phyloP scores from a whole-genome alignment of 73 alveolate species.

The Breviolum minutum region DNA sequence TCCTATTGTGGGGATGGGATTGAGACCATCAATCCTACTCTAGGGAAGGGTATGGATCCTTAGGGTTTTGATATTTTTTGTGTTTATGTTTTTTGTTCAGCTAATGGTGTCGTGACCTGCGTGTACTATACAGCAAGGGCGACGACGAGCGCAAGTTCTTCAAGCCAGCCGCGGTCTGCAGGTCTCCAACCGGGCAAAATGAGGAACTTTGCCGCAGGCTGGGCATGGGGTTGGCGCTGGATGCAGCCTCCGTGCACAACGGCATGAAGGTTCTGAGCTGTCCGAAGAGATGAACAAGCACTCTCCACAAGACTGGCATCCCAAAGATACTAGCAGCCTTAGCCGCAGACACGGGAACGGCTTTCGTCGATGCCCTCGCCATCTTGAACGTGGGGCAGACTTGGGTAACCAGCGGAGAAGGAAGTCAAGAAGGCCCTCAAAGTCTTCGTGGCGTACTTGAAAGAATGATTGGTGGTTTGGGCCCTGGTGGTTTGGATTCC shows the following conservation, averaged over 20 bases:
- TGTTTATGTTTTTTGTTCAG: no score
- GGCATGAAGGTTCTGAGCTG: background rate
- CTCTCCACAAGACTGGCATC: conserved; percentile 21
- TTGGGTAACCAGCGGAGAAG: background rate
- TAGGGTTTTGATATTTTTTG: no score
- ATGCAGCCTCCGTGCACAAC: conserved; percentile 20
- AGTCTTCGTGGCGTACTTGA: background rate
- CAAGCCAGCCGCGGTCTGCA: background rate
- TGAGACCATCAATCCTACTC: no score
- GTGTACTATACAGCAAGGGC: background rate
- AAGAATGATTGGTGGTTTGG: no score
- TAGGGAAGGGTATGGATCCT: no score
- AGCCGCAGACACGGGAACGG: background rate
- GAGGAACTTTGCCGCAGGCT: conserved; percentile 2
- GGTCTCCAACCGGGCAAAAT: background rate
- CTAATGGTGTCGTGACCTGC: no score
- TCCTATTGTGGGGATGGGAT: no score
- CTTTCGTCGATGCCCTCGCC: background rate
- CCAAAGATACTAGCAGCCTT: background rate
- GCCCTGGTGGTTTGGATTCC: no score
- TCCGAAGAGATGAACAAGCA: background rate
- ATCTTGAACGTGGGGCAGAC: conserved; percentile 33
- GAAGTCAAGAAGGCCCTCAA: background rate
- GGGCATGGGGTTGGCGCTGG: conserved; percentile 25
- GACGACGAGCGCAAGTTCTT: background rate